Evolutionary conservation across 2,329 filamentous ascomycete genomes (phyloP).

Genomic region (Raffaelea deltoideospora): DNA sequence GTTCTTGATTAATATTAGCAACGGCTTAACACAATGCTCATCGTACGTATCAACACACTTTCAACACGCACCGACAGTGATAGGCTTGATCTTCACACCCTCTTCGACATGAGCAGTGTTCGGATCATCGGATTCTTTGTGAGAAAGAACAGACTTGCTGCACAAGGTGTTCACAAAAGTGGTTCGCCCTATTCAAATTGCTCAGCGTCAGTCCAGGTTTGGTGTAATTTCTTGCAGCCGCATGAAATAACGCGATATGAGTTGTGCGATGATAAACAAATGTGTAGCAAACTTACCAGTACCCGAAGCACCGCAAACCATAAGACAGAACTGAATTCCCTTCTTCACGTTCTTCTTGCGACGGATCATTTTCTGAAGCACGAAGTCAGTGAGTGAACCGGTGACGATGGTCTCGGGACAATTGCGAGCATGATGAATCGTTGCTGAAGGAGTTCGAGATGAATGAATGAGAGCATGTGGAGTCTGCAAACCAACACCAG

Average conservation of each 20-base stretch:
- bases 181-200: slow-evolving; percentile 82
- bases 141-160: slow-evolving; percentile 76
- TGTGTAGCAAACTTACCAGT: slow-evolving; percentile 61
- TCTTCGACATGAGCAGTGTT: slow-evolving; percentile 83
- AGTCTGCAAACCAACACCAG: background rate
- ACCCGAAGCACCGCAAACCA: slow-evolving; percentile 98
- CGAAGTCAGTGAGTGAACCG: slow-evolving; percentile 12
- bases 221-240: too few species aligned
- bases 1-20: slow-evolving; percentile 37
- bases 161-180: slow-evolving; percentile 99
- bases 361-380: slow-evolving; percentile 75
- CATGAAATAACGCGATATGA: too few species aligned
- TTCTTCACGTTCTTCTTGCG: slow-evolving; percentile 99
- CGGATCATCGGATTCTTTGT: slow-evolving; percentile 89
- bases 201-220: too few species aligned
- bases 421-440: background rate
- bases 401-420: too few species aligned
- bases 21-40: background rate
- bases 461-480: background rate
- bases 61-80: slow-evolving; percentile 63
- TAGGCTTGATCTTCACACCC: slow-evolving; percentile 94
- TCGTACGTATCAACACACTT: background rate
- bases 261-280: too few species aligned
- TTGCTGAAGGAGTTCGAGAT: too few species aligned
- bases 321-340: slow-evolving; percentile 99